A percentile compares a stretch with the other conserved stretches of the same genome.
These are phyloP conservation scores for Boletus sp. DNA, from an alignment of 768 basidiomycete genomes.

Conservation along the genomic window DNA sequence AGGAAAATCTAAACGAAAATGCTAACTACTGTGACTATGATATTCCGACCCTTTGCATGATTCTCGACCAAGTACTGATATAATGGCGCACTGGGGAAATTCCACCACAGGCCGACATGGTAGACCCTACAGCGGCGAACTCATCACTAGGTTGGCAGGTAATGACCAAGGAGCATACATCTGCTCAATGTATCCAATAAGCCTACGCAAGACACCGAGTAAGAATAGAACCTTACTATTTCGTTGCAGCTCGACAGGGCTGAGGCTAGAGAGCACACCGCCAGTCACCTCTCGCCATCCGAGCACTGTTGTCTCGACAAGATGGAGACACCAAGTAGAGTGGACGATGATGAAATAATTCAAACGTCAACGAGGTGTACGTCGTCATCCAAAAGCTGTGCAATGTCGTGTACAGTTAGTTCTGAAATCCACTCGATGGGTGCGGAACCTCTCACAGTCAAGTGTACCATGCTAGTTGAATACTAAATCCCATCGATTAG, in stretches of 20 bases:
- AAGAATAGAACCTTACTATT: conserved; percentile 6
- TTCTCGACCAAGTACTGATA: not conserved
- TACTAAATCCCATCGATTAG: conserved; percentile 9
- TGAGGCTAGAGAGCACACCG: not conserved
- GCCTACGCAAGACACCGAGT: not conserved
- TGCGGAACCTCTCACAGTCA: not conserved
- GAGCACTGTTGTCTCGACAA: not conserved
- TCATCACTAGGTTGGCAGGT: conserved; percentile 1
- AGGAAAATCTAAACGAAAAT: conserved; percentile 14
- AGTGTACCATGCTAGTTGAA: not conserved
- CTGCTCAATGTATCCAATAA: conserved; percentile 4
- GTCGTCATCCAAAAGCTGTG: conserved; percentile 25
- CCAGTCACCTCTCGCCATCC: not conserved
- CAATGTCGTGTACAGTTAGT: conserved; percentile 8
- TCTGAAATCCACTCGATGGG: conserved; percentile 9
- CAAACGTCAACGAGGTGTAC: not conserved
- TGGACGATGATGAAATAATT: not conserved
- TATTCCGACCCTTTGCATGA: not conserved
- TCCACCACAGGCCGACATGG: not conserved
- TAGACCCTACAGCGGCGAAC: not conserved
- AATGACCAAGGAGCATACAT: not conserved
- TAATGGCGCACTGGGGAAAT: not conserved
- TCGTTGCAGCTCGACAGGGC: not conserved
- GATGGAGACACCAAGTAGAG: not conserved
- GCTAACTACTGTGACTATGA: conserved; percentile 8